Evolutionary conservation across 495 filamentous ascomycete genomes (phyloP), one percentile per base, ranked within the genome.

Genomic region (Evansstolkia leycettana): DNA sequence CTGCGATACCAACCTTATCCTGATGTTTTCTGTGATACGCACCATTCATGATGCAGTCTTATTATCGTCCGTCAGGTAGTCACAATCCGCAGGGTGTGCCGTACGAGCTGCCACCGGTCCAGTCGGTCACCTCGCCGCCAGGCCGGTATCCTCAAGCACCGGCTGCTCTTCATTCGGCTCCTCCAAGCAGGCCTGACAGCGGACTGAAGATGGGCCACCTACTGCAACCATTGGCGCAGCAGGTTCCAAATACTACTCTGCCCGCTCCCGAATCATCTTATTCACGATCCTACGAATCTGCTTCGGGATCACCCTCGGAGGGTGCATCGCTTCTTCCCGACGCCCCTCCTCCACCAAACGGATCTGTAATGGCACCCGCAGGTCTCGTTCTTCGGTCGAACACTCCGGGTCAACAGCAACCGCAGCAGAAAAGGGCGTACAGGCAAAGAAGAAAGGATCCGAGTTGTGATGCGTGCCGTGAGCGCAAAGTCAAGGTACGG

Each of bases 401-500:
- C 20, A 45, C 56, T 25, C 46, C 57, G 14, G 55, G 64, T 31
- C 64, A 69, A 39, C 51, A 46, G 3, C 54, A 56, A 33, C 37
- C 58, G 29, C 63, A 65, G 37, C 89, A 93, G 62, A 96, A 96
- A 55, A 69, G 90, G 48, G 90, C 89, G 5, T 98, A 96, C 58
- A 74, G 90, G 23, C 90, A 98, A 54, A 65, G 90, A 43, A 72
- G 90, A 42, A 98, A 98, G 50, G 90, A 96, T 51, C 90, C 90
- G 11, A 95, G 89, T 53, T 98, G 90, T 58, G 90, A 98, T 62
- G 90, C 90, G 28, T 98, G 90, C 54, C 75, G 90, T 34, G 90
- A 98, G 61, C 76, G 90, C 42, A 98, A 98, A 67, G 90, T 98
- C 60, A 98, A 98, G 69, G 75, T 79, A 47, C 31, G n/a, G n/a